Base-by-base conservation (phyloP, 306 rosid genomes). In the Fragaria vesca region DNA sequence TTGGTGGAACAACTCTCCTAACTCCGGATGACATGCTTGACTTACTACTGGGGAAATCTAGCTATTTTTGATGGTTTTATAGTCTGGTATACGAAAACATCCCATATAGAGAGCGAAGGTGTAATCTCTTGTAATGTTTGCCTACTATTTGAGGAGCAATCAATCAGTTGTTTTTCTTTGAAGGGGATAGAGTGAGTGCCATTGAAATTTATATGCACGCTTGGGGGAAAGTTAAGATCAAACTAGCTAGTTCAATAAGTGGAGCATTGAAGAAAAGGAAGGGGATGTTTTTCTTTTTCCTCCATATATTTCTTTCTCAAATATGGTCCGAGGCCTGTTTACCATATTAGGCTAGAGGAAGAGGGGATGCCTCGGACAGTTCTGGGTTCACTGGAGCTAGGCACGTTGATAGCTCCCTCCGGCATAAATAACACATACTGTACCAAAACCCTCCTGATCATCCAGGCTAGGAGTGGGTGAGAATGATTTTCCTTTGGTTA, bases 1-100 rank as follows among this genome's bases (percentile, higher is more conserved):
- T 94, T 52, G 97, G 98, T 42, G 98, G 98, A 89, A 92, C 97
- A 72, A 89, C 92, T 67, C 87, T 92, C 51, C 87, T 91, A 65
- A 86, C 97, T 75, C 94, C 97, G 0, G 79, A 89, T 74, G 86
- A 88, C 83, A 88, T 92, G 97, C 92, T 90, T 30, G 89, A 89
- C 81, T 82, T 90, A 60, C 78, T 94, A 66, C 69, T 89, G 47
- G 97, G 97, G 51, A 83, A 88, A 55, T 92, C 82, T 12, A 86
- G 96, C 78, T 89, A 78, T 72, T 50, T 86, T 74, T 84, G 82
- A 87, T 81, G 45, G 57, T 43, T 42, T 62, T 65, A 34, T 43
- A 60, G 16, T 71, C 72, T 79, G 72, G 42, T 75, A 47, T 45
- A 63, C 28, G 38, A 70, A 77, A 15, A 6, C 17, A 30, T 62